Percentiles rank a stretch among this genome's conserved stretches.
phyloP scores from a whole-genome alignment of 1,139 yeast genomes.

The Ogataea hybrid region DNA sequence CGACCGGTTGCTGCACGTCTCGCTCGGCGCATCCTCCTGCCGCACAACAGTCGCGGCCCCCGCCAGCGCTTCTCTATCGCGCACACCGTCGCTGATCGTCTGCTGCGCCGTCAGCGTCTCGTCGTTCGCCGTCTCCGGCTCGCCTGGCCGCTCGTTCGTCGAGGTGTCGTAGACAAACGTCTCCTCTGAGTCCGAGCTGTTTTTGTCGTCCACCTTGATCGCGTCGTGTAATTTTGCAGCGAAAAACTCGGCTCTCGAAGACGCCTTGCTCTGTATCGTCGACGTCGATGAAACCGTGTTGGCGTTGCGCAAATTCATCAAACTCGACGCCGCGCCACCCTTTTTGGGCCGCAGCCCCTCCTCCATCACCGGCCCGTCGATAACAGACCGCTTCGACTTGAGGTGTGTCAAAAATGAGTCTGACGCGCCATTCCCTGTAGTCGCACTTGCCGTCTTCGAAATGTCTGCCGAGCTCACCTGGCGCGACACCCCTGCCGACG shows the following conservation, averaged over 20 bases:
- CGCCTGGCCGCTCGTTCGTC: conserved; percentile 25
- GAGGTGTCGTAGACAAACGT: conserved; percentile 85
- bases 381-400: conserved; percentile 18
- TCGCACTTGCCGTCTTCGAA: conserved; percentile 2
- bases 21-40: conserved; percentile 16
- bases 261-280: conserved; percentile 29
- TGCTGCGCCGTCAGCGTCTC: conserved; percentile 14
- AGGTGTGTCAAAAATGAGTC: conserved; percentile 17
- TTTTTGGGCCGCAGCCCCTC: conserved; percentile 21
- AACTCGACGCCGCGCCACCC: conserved; percentile 23
- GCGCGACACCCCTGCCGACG: conserved; percentile 3
- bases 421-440: neutral
- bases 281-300: conserved; percentile 26
- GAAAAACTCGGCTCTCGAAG: conserved; percentile 82
- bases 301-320: conserved; percentile 22
- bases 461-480: conserved; percentile 10
- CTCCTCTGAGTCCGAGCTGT: conserved; percentile 80
- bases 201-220: conserved; percentile 76
- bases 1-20: conserved; percentile 18
- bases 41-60: conserved; percentile 2
- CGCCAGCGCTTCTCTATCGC: conserved; percentile 5
- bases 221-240: conserved; percentile 95
- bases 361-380: conserved; percentile 12
- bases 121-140: conserved; percentile 9
- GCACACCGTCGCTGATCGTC: conserved; percentile 2